phyloP scores from a whole-genome alignment of 805 yeast species.

The Phaffomyces opuntiae region DNA sequence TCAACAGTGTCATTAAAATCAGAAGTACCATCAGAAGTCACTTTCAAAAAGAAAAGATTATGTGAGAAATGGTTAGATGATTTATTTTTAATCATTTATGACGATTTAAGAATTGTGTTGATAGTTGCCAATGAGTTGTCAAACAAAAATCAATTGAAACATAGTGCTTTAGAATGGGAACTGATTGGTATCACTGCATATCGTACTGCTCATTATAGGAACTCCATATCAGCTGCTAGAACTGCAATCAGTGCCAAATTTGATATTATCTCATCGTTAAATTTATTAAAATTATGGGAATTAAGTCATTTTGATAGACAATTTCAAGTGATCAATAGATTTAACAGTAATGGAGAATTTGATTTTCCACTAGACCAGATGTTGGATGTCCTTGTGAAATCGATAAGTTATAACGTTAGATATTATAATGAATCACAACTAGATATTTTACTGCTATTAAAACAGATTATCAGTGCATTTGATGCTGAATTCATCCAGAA shows the following conservation, averaged over 20 bases:
- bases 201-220: constrained; percentile 40
- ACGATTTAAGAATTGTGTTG: constrained; percentile 42
- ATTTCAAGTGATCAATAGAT: constrained; percentile 9
- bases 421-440: constrained; percentile 55
- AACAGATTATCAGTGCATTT: constrained; percentile 31
- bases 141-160: constrained; percentile 27
- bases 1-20: constrained; percentile 18
- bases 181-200: constrained; percentile 51
- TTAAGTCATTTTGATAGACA: constrained; percentile 9
- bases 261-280: constrained; percentile 50
- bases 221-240: constrained; percentile 45
- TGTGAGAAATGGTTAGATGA: constrained; percentile 81
- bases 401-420: constrained; percentile 55
- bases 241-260: constrained; percentile 52
- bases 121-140: constrained; percentile 26
- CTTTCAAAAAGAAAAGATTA: constrained; percentile 36
- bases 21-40: constrained; percentile 1
- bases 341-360: constrained; percentile 13
- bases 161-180: constrained; percentile 71
- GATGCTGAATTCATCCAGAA: constrained; percentile 27
- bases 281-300: constrained; percentile 37
- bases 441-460: constrained; percentile 36
- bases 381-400: constrained; percentile 37
- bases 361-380: constrained; percentile 30
- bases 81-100: constrained; percentile 61